Conservation (phyloP, 202 grass and related monocot species). For the Musa balbisiana region DNA sequence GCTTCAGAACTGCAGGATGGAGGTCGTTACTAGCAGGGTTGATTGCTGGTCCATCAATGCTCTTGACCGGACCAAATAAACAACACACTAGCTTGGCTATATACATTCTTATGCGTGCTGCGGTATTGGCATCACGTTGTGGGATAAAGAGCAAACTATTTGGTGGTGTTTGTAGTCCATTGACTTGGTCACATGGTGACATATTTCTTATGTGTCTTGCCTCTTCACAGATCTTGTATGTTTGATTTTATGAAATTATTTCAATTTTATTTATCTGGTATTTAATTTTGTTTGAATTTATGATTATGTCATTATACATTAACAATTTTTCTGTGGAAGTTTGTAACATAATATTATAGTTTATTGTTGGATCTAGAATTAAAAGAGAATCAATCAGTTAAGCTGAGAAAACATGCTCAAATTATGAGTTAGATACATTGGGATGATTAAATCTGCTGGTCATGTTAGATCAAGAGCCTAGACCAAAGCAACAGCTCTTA, state of each 20-base stretch:
- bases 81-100: conserved; percentile 93
- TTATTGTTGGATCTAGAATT: background rate
- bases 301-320: background rate
- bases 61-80: conserved; percentile 77
- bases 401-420: background rate
- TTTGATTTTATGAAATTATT: conserved; percentile 12
- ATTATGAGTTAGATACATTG: background rate
- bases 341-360: background rate
- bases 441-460: background rate
- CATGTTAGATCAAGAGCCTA: background rate
- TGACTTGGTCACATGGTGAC: conserved; percentile 96
- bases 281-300: background rate
- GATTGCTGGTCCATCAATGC: conserved; percentile 88
- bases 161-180: conserved; percentile 80
- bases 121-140: conserved; percentile 77
- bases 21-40: conserved; percentile 78
- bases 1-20: conserved; percentile 88
- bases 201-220: conserved; percentile 95
- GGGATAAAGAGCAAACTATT: conserved; percentile 91
- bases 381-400: background rate
- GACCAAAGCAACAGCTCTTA: background rate
- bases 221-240: conserved; percentile 96
- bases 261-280: conserved; percentile 7
- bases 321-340: background rate
- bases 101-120: conserved; percentile 90